These are phyloP conservation scores for Aechmea fasciata DNA, from an alignment of 176 grass and related monocot species.

Conservation along the genomic window DNA sequence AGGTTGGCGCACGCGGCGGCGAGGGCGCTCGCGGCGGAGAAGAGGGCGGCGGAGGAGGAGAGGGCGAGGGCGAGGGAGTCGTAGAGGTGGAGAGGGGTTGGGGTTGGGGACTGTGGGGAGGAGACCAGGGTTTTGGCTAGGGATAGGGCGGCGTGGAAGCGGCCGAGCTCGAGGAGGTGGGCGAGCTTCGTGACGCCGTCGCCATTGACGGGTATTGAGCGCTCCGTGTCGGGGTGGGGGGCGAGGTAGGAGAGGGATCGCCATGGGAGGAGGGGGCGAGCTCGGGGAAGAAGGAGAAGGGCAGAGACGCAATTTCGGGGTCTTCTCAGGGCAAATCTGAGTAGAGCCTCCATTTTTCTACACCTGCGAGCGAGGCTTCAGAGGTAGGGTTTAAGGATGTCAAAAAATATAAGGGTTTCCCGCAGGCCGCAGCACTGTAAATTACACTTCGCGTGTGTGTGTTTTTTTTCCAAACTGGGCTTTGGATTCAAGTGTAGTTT, in stretches of 20 bases:
- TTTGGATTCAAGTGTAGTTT: no score
- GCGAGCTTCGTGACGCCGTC: neutral
- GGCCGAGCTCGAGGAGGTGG: conserved; percentile 5
- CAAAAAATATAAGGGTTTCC: no score
- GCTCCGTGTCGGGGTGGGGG: neutral
- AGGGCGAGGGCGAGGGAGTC: conserved; percentile 22
- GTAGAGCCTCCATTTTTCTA: neutral
- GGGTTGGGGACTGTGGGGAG: conserved; percentile 14
- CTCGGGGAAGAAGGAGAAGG: neutral
- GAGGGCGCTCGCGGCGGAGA: conserved; percentile 9
- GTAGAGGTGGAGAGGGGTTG: conserved; percentile 21
- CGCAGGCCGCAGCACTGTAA: no score
- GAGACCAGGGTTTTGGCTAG: conserved; percentile 29
- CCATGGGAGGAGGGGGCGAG: neutral
- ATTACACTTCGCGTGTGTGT: no score
- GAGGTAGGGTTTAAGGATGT: no score
- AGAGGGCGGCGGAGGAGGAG: neutral
- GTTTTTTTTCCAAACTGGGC: no score
- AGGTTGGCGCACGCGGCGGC: conserved; percentile 1
- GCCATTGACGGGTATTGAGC: neutral
- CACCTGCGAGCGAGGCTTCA: no score
- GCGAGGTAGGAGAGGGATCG: conserved; percentile 12
- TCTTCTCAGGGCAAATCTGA: neutral
- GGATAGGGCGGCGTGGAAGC: conserved; percentile 34
- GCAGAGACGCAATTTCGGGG: neutral